Evolutionary conservation across 768 basidiomycete species (phyloP).

Genomic region (Xerocomus potaroensis): DNA sequence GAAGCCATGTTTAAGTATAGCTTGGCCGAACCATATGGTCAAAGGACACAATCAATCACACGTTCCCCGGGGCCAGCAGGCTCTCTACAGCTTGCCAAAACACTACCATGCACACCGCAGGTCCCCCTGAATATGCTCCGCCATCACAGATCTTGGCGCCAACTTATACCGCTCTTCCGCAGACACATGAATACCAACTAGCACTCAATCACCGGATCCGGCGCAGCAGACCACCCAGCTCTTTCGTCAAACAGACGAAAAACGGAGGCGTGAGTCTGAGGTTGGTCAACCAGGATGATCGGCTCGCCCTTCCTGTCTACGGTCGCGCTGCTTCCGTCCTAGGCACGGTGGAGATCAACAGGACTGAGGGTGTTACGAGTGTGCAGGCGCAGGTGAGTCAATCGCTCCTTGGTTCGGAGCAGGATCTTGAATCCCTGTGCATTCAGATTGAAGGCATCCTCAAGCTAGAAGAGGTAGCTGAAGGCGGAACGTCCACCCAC

Average conservation of each 20-base stretch:
- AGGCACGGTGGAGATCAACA: constrained; percentile 53
- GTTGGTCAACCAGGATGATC: constrained; percentile 49
- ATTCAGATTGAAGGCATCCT: constrained; percentile 59
- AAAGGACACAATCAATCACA: constrained; percentile 16
- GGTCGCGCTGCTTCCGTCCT: constrained; percentile 47
- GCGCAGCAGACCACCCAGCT: constrained; percentile 37
- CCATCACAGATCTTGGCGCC: constrained; percentile 38
- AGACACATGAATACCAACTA: constrained; percentile 48
- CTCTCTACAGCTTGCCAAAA: constrained; percentile 14
- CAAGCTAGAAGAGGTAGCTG: constrained; percentile 57
- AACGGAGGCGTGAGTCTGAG: constrained; percentile 49
- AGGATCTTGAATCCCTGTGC: neutral
- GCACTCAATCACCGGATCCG: constrained; percentile 40
- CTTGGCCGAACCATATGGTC: constrained; percentile 25
- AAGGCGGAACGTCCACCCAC: constrained; percentile 53
- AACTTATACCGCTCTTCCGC: constrained; percentile 54
- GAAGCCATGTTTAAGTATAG: constrained; percentile 35
- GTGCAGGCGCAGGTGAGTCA: constrained; percentile 59
- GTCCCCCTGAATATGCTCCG: constrained; percentile 49
- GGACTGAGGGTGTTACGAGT: constrained; percentile 50
- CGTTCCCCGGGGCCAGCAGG: constrained; percentile 11
- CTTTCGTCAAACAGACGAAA: constrained; percentile 58
- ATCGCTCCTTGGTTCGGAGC: neutral
- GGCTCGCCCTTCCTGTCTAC: constrained; percentile 52
- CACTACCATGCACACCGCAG: constrained; percentile 49